Percentiles rank a stretch among this genome's conserved stretches.
These are phyloP conservation scores for Grosmannia penicillata DNA, from an alignment of 2,329 filamentous ascomycete species.

Conservation along the genomic window DNA sequence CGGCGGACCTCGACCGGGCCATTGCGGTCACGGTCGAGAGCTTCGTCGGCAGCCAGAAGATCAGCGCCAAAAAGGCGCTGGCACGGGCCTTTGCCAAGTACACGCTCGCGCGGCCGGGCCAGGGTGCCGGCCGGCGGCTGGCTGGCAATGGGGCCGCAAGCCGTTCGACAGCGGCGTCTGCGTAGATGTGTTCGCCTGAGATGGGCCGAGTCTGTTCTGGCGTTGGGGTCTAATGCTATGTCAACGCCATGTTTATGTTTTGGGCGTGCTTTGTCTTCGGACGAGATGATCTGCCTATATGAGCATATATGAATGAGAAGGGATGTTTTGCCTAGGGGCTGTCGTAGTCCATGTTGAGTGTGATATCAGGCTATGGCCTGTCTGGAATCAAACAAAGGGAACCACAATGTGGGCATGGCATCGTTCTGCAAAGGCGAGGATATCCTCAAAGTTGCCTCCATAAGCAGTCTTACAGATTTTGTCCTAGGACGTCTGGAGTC, in stretches of 20 bases:
- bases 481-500: too few relatives aligned
- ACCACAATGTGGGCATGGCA: too few relatives aligned
- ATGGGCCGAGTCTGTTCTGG: background rate
- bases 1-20: slow-evolving; percentile 86
- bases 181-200: background rate
- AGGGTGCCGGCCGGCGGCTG: slow-evolving; percentile 13
- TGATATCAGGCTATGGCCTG: too few relatives aligned
- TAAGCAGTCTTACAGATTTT: too few relatives aligned
- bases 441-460: too few relatives aligned
- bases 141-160: slow-evolving; percentile 4
- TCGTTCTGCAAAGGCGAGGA: too few relatives aligned
- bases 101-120: slow-evolving; percentile 39
- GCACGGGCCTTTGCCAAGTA: slow-evolving; percentile 95
- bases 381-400: too few relatives aligned
- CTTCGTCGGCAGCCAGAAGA: slow-evolving; percentile 91
- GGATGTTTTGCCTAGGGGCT: too few relatives aligned
- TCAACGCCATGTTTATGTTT: background rate
- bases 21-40: slow-evolving; percentile 95
- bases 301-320: too few relatives aligned
- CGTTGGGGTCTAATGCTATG: background rate
- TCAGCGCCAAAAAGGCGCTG: slow-evolving; percentile 93
- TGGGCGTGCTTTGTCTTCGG: background rate
- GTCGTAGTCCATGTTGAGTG: too few relatives aligned
- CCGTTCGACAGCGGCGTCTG: slow-evolving; percentile 1
- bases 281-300: background rate